phyloP scores from a whole-genome alignment of 306 rosid species.

The Biancaea sappan region DNA sequence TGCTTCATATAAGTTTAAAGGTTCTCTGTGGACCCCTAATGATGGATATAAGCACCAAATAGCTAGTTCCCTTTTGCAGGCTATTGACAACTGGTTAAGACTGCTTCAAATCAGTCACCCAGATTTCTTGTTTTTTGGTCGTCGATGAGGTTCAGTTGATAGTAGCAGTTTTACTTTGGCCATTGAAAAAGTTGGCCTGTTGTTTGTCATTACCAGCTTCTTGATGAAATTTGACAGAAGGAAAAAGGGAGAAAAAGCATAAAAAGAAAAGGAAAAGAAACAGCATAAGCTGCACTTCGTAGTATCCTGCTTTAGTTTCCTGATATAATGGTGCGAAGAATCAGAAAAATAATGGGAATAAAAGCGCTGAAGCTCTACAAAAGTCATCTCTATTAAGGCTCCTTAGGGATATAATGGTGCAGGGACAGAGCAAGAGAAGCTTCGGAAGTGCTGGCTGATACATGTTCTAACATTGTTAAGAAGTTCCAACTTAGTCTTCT shows the following conservation, averaged over 20 bases:
- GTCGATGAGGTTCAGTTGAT: slow-evolving; percentile 41
- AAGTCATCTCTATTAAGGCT: slow-evolving; percentile 30
- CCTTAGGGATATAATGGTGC: slow-evolving; percentile 30
- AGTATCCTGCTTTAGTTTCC: slow-evolving; percentile 43
- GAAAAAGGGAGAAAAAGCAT: too few relatives aligned
- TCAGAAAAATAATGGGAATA: slow-evolving; percentile 26
- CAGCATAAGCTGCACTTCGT: slow-evolving; percentile 26
- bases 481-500: slow-evolving; percentile 37
- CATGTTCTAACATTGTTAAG: slow-evolving; percentile 36
- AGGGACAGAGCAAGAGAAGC: slow-evolving; percentile 45
- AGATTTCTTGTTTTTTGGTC: slow-evolving; percentile 84
- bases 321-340: slow-evolving; percentile 26
- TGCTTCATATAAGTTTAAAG: slow-evolving; percentile 90
- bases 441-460: slow-evolving; percentile 44
- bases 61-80: slow-evolving; percentile 61
- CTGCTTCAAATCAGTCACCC: slow-evolving; percentile 73
- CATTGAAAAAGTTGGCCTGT: slow-evolving; percentile 32
- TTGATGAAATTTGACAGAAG: slow-evolving; percentile 28
- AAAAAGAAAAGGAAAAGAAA: not conserved
- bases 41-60: slow-evolving; percentile 66
- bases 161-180: slow-evolving; percentile 32
- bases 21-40: slow-evolving; percentile 77
- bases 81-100: slow-evolving; percentile 66
- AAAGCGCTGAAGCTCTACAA: slow-evolving; percentile 34
- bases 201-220: slow-evolving; percentile 29